These are phyloP conservation scores for Escovopsis sp. DNA, from an alignment of 2,329 filamentous ascomycete genomes.

Conservation along the genomic window DNA sequence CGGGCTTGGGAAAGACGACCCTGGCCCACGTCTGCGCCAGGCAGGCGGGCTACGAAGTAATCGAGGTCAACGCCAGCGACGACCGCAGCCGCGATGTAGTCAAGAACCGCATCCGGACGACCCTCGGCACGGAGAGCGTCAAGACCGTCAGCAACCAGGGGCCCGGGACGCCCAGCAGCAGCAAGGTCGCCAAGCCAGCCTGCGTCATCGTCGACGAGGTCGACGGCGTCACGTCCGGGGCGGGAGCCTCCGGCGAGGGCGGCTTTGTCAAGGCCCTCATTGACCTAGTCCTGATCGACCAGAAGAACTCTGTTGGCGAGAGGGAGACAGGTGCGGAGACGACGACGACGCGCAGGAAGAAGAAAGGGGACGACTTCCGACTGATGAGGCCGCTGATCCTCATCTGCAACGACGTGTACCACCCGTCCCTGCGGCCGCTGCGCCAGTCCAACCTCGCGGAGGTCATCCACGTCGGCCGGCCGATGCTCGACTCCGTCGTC, in stretches of 20 bases:
- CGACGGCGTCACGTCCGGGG: conserved; percentile 77
- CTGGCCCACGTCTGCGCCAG: conserved; percentile 88
- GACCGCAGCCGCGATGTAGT: conserved; percentile 84
- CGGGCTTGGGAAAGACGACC: conserved; percentile 90
- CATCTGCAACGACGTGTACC: conserved; percentile 96
- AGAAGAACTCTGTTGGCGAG: conserved; percentile 66
- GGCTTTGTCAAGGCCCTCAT: conserved; percentile 93
- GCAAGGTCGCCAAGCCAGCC: conserved; percentile 67
- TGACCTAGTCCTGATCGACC: conserved; percentile 72
- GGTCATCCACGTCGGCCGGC: conserved; percentile 81
- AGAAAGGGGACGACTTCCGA: conserved; percentile 73
- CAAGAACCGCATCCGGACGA: conserved; percentile 78
- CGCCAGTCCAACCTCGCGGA: conserved; percentile 77
- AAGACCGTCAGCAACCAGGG: conserved; percentile 52
- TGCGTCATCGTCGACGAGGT: conserved; percentile 96
- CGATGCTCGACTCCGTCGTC: conserved; percentile 73
- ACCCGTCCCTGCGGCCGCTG: conserved; percentile 70
- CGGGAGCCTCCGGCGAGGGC: conserved; percentile 65
- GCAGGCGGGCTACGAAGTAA: conserved; percentile 89
- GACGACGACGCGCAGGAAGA: conserved; percentile 45
- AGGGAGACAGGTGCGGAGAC: too few relatives aligned
- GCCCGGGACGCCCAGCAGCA: conserved; percentile 32
- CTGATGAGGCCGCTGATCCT: conserved; percentile 78
- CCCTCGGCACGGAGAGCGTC: conserved; percentile 86
- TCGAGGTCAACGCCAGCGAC: conserved; percentile 97